These are phyloP conservation scores for Dryas drummondii DNA, from an alignment of 306 rosid genomes.

Conservation along the genomic window DNA sequence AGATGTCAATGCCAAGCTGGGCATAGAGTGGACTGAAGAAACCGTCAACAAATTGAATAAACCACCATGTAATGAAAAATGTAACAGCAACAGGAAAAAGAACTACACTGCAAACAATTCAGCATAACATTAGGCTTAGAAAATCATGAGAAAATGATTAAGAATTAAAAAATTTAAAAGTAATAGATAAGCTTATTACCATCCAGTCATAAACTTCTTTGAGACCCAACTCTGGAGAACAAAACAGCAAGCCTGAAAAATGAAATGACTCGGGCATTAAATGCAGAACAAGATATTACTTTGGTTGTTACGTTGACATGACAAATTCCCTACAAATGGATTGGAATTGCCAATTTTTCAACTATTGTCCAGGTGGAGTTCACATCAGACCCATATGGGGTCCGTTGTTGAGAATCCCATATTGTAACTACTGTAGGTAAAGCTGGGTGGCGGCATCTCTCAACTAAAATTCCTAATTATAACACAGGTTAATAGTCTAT, in stretches of 20 bases:
- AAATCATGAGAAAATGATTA: not conserved
- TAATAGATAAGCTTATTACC: conserved; percentile 46
- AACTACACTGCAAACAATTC: conserved; percentile 73
- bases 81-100: conserved; percentile 92
- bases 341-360: not conserved
- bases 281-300: not conserved
- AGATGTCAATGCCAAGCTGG: conserved; percentile 79
- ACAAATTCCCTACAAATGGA: not conserved
- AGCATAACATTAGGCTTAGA: conserved; percentile 22
- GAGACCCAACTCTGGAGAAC: conserved; percentile 95
- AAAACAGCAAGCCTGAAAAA: conserved; percentile 80
- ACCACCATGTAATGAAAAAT: conserved; percentile 92
- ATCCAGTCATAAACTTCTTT: conserved; percentile 96
- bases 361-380: not conserved
- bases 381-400: not conserved
- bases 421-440: not conserved
- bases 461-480: not conserved
- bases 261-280: conserved; percentile 14
- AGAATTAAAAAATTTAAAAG: conserved; percentile 5
- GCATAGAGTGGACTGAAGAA: conserved; percentile 87
- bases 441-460: not conserved
- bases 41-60: conserved; percentile 87
- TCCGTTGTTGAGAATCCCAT: not conserved
- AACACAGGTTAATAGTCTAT: not conserved
- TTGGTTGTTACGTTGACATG: not conserved